Evolutionary conservation across 2,329 filamentous ascomycete species (phyloP).

Genomic region (Penicillium sp.): DNA sequence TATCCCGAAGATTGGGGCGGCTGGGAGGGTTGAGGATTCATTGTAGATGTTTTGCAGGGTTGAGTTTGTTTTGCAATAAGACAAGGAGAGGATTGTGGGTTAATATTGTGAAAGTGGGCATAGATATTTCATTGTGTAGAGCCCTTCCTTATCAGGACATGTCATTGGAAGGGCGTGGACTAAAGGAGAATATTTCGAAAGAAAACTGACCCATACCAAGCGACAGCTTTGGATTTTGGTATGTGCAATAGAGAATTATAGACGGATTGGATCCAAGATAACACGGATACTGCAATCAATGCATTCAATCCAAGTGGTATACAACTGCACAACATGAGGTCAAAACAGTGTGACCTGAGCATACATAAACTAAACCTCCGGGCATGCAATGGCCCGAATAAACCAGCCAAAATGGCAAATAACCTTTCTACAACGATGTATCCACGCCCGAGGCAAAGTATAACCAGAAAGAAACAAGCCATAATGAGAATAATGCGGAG

Average conservation of each 20-base stretch:
- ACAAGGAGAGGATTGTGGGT: neutral
- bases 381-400: neutral
- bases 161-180: constrained; percentile 1
- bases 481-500: neutral
- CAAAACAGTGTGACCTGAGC: neutral
- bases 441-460: neutral
- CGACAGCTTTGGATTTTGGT: neutral
- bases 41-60: neutral
- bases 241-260: neutral
- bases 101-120: too few relatives aligned
- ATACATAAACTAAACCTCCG: neutral
- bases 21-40: neutral
- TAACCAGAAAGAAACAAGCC: neutral
- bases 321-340: neutral
- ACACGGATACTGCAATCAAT: neutral
- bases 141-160: neutral
- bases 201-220: neutral
- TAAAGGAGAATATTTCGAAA: neutral
- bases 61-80: neutral
- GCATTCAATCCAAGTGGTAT: constrained; percentile 3
- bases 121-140: neutral
- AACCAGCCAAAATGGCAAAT: neutral
- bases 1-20: neutral
- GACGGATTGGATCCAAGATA: neutral
- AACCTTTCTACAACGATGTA: neutral